Evolutionary conservation across 306 rosid species (phyloP).

Genomic region (Casuarina equisetifolia): DNA sequence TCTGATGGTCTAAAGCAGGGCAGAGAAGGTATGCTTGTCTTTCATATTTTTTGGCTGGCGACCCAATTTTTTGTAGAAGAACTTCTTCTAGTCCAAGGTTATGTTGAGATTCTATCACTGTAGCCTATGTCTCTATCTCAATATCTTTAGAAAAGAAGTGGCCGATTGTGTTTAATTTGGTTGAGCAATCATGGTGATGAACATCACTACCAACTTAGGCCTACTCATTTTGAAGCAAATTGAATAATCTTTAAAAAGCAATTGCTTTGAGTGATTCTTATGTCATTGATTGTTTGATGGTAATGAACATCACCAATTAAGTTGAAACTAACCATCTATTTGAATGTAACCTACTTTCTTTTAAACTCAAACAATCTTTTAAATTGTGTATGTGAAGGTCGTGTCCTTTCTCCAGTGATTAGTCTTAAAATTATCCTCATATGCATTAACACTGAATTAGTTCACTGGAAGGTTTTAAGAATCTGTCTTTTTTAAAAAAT

Average conservation of each 20-base stretch:
- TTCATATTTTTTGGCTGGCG: slow-evolving; percentile 22
- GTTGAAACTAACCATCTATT: background rate
- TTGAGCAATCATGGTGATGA: background rate
- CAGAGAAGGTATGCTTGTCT: slow-evolving; percentile 64
- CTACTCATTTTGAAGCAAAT: background rate
- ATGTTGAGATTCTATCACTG: slow-evolving; percentile 12
- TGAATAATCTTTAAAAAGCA: background rate
- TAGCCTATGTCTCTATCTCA: background rate
- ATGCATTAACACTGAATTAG: too few relatives aligned
- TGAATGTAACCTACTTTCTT: background rate
- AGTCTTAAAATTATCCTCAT: background rate
- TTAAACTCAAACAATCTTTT: background rate
- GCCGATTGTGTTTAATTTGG: background rate
- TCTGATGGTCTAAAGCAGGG: slow-evolving; percentile 41
- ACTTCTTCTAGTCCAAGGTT: slow-evolving; percentile 12
- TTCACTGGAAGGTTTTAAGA: too few relatives aligned
- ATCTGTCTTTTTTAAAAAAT: too few relatives aligned
- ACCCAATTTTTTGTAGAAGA: slow-evolving; percentile 12
- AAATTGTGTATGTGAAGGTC: background rate
- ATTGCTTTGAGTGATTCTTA: background rate
- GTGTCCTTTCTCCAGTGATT: background rate
- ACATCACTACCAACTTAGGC: background rate
- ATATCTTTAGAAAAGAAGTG: background rate
- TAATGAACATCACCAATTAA: background rate
- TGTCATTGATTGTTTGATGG: background rate